Conservation (phyloP, 768 basidiomycete species). For the Mycena vitilis region DNA sequence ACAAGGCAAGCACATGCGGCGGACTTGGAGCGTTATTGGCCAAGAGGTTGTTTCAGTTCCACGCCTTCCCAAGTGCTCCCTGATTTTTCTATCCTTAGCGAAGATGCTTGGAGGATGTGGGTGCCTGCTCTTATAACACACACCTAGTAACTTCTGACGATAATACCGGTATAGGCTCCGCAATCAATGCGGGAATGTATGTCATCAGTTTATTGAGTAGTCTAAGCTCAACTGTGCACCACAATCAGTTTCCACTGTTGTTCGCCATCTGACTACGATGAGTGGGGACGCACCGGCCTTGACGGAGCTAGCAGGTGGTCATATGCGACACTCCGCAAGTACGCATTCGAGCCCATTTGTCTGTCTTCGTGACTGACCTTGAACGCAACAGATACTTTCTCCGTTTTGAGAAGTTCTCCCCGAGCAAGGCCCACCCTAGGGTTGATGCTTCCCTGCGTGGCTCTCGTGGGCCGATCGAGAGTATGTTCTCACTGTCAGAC, state of each 20-base stretch:
- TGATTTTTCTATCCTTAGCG: neutral
- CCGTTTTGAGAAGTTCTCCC: conserved; percentile 73
- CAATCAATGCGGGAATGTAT: conserved; percentile 75
- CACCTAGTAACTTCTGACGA: neutral
- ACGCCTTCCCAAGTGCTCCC: neutral
- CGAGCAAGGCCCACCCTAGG: conserved; percentile 60
- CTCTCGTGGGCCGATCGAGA: conserved; percentile 65
- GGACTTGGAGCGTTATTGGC: neutral
- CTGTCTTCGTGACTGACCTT: too few species aligned
- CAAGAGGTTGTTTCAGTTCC: neutral
- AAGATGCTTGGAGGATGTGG: conserved; percentile 18
- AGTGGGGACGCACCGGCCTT: conserved; percentile 62
- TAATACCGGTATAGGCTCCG: conserved; percentile 60
- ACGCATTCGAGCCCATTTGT: too few species aligned
- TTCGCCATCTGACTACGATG: conserved; percentile 75
- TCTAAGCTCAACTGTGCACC: too few species aligned
- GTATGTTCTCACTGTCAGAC: too few species aligned
- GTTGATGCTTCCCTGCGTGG: conserved; percentile 64
- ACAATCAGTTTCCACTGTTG: conserved; percentile 65
- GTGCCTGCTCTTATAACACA: neutral
- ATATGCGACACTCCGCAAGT: conserved; percentile 60
- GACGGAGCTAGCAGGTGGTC: conserved; percentile 69
- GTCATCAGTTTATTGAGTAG: too few species aligned
- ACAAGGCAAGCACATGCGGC: neutral
- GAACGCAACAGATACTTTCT: too few species aligned